Conservation (phyloP, 768 basidiomycete genomes). For the Boletus reticuloceps region DNA sequence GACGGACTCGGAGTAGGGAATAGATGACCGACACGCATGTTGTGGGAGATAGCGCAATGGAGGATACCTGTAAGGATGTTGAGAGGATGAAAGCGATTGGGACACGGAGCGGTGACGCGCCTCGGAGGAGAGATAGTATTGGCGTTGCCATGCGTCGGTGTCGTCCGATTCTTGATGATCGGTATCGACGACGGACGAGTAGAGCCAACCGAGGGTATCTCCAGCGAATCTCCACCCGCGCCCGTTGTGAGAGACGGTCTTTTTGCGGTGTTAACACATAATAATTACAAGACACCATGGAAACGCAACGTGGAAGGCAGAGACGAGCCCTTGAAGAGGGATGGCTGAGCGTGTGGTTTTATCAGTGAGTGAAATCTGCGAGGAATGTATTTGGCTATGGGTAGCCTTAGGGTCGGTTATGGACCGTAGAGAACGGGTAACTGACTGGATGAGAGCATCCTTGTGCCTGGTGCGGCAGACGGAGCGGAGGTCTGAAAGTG, state of each 20-base stretch:
- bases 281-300: neutral
- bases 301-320: constrained; percentile 47
- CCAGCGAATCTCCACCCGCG: constrained; percentile 43
- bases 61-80: constrained; percentile 41
- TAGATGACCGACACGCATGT: constrained; percentile 45
- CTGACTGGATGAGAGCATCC: constrained; percentile 28
- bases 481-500: constrained; percentile 17
- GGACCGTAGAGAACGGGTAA: neutral
- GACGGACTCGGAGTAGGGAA: neutral
- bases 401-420: neutral
- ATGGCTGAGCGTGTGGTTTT: constrained; percentile 27
- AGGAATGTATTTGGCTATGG: constrained; percentile 39
- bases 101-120: constrained; percentile 4
- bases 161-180: neutral
- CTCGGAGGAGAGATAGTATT: constrained; percentile 38
- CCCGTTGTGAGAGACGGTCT: constrained; percentile 30
- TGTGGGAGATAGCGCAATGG: constrained; percentile 46
- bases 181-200: constrained; percentile 26
- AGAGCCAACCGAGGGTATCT: constrained; percentile 53
- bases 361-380: constrained; percentile 40
- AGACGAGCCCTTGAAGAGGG: constrained; percentile 34
- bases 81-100: neutral
- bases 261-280: neutral
- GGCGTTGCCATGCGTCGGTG: constrained; percentile 38
- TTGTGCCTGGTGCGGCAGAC: constrained; percentile 16